Conservation (phyloP, 108 stramenopile genomes). For the Stephanodiscus triporus region DNA sequence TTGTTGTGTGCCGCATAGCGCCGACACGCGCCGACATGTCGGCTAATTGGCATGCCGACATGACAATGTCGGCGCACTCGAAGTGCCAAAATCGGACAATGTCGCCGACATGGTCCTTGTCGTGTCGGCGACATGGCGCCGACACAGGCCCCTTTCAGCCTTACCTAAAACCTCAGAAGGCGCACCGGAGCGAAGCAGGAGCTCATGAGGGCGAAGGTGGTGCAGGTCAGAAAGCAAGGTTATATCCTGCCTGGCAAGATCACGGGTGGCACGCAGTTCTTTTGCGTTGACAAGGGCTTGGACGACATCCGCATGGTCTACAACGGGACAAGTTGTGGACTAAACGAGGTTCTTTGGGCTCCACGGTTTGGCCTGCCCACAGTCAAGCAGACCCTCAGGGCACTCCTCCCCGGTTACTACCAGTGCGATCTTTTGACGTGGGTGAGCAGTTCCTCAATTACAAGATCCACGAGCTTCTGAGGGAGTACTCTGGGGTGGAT, state of each 20-base stretch:
- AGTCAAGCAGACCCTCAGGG: not conserved
- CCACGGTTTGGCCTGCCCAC: not conserved
- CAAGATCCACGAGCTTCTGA: not conserved
- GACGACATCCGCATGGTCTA: not conserved
- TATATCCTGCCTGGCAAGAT: not conserved
- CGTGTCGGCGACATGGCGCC: no score
- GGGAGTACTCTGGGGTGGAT: not conserved
- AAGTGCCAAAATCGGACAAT: no score
- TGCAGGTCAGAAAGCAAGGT: not conserved
- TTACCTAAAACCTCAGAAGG: conserved; percentile 7
- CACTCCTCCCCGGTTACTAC: not conserved
- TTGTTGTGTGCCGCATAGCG: no score
- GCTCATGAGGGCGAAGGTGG: conserved; percentile 2
- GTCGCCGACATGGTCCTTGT: no score
- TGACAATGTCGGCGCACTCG: no score
- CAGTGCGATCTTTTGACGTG: not conserved
- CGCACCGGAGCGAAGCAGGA: not conserved
- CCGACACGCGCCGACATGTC: no score
- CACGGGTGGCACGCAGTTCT: not conserved
- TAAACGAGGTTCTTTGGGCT: not conserved
- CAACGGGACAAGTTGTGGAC: not conserved
- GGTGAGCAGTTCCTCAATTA: not conserved
- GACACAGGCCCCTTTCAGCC: not conserved
- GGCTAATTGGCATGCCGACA: no score
- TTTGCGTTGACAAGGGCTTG: not conserved